Evolutionary conservation across 768 basidiomycete species (phyloP).

Genomic region (Leccinellum rugosiceps): DNA sequence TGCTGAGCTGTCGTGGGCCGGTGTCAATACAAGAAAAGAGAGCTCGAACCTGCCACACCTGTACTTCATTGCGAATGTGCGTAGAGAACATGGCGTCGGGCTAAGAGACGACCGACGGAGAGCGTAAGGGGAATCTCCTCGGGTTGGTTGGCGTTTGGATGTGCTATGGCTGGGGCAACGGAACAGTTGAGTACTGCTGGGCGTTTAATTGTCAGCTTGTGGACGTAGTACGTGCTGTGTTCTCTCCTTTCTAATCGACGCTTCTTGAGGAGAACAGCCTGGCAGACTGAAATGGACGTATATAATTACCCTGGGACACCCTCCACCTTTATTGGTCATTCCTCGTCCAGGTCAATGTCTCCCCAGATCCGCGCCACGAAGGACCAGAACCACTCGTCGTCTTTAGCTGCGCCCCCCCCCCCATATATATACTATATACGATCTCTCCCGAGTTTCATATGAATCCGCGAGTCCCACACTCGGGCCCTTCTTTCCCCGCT

Average conservation of each 20-base stretch:
- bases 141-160: slow-evolving; percentile 3
- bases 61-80: slow-evolving; percentile 31
- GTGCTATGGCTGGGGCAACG: slow-evolving; percentile 14
- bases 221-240: too few relatives aligned
- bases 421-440: slow-evolving; percentile 15
- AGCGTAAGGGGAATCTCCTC: slow-evolving; percentile 28
- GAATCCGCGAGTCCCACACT: not conserved
- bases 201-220: not conserved
- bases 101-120: slow-evolving; percentile 1
- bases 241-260: not conserved
- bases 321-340: slow-evolving; percentile 7
- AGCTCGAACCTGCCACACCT: slow-evolving; percentile 17
- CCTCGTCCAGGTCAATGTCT: slow-evolving; percentile 10
- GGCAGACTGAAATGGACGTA: too few relatives aligned
- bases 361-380: slow-evolving; percentile 5
- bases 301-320: too few relatives aligned
- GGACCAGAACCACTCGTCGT: not conserved
- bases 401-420: slow-evolving; percentile 22
- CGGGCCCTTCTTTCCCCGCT: slow-evolving; percentile 1
- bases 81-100: slow-evolving; percentile 1
- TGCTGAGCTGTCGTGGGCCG: slow-evolving; percentile 51
- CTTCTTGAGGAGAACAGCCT: not conserved
- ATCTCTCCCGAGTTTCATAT: slow-evolving; percentile 5
- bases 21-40: not conserved
- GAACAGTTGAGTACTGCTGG: too few relatives aligned